Evolutionary conservation across 495 filamentous ascomycete species (phyloP), one percentile per base, ranked within the genome.

Genomic region (Lepidopterella palustris): DNA sequence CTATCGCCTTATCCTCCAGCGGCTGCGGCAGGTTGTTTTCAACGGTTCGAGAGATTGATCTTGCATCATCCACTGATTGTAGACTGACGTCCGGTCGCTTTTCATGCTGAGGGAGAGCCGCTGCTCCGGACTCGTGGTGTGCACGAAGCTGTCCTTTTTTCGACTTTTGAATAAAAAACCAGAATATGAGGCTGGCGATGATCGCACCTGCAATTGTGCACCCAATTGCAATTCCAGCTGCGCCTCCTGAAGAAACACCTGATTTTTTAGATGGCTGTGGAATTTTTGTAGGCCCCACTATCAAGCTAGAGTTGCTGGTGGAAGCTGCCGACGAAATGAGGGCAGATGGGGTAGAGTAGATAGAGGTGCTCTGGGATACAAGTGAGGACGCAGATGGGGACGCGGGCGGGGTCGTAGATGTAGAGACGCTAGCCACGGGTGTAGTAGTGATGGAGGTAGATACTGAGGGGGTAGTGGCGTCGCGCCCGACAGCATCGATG

Each of bases 1-100:
- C 53, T 35, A 74, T 69, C 4, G 68, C 70, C 45, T 68, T 65
- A 47, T 74, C 72, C 27, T 72, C 70, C 2, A 67, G 35, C 51
- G 68, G 71, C 28, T 62, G 67, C 2, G 63, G 64, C n/a, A 64
- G 67, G 20, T 45, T 47, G 48, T 59, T 66, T 24, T 66, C 67
- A 47, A 62, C 55, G 20, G 42, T 59, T 15, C 11, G 18, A 5
- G 49, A 50, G 24, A 60, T 62, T 11, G 57, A 52, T 29, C 40
- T 63, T 10, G 55, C 54, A 31, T 53, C 61, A 18, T 50, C 57
- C 4, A 63, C 8, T 13, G 60, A 54, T 11, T 29, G 1, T 8
- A 42, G n/a, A 21, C 60, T 59, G 9, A 50, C 24, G 23, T 39
- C 20, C 4, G 55, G 31, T 10, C 31, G 57, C 39, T 67, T 67